Evolutionary conservation across 306 rosid genomes (phyloP), one percentile per base, ranked within the genome.

Genomic region (Glycine tomentella): DNA sequence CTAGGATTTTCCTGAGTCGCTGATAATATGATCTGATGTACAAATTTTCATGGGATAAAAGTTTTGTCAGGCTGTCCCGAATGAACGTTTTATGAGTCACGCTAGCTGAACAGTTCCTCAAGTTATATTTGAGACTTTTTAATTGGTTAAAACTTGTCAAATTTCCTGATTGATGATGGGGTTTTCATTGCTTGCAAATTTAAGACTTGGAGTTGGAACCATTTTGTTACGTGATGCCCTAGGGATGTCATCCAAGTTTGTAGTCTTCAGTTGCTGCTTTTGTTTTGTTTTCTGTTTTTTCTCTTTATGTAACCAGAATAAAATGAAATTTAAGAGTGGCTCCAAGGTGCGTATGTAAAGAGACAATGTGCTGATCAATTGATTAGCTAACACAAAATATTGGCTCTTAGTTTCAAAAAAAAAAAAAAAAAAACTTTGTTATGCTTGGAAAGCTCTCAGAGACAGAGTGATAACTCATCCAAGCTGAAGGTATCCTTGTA

Each of bases 1-100:
- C 31, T 15, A 11, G 72, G 45, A 72, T 69, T 75, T 78, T 61
- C 79, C 63, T 63, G 65, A 52, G 67, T 57, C 65, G 58, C 87
- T 11, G 80, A 57, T 74, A n/a, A 78, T 76, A 69, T 79, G 80
- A 85, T 76, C 70, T 81, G 69, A 33, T 72, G 84, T 83, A 70
- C 85, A 68, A 84, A 71, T 74, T 72, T 59, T 36, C 38, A n/a
- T 56, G 58, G 66, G 71, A 34, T 56, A 2, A 64, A 38, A 8
- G 81, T 68, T 77, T 69, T 65, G 44, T 57, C 68, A 72, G 69
- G 73, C 75, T 61, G 52, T 38, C 44, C 56, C 64, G 38, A 75
- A 64, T 73, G 84, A 82, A 72, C 45, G 45, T 25, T 25, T 53
- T 62, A 9, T 8, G n/a, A 40, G 14, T 72, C 20, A 57, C 31